Evolutionary conservation across 192 early-diverging fungal species (phyloP).

Genomic region (Backusella circina): DNA sequence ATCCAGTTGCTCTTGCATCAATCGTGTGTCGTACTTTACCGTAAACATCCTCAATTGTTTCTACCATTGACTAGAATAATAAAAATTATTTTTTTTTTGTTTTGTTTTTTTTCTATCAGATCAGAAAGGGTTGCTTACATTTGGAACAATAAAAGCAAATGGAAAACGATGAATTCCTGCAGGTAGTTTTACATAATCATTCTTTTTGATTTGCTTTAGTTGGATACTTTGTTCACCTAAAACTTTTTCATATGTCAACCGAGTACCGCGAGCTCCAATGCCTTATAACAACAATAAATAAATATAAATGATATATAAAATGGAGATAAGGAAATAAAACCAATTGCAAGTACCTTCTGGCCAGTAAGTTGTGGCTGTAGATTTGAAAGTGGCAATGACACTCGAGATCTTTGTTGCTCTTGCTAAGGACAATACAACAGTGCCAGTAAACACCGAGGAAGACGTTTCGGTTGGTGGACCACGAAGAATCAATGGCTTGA

Average conservation of each 20-base stretch:
- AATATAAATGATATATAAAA: not conserved
- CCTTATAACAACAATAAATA: too few relatives aligned
- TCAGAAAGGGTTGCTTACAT: conserved; percentile 7
- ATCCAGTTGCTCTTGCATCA: conserved; percentile 7
- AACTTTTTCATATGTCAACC: conserved; percentile 1
- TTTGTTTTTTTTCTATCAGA: not conserved
- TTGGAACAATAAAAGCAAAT: conserved; percentile 24
- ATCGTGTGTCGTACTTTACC: conserved; percentile 19
- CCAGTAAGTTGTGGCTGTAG: conserved; percentile 11
- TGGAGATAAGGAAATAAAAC: too few relatives aligned
- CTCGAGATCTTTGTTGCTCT: conserved; percentile 14
- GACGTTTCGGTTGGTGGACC: conserved; percentile 19
- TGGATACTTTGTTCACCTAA: conserved; percentile 14
- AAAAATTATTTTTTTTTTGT: not conserved
- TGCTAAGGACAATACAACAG: conserved; percentile 11
- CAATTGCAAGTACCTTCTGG: conserved; percentile 16
- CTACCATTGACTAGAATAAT: conserved; percentile 13
- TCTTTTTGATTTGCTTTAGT: conserved; percentile 3
- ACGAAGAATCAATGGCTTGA: conserved; percentile 25
- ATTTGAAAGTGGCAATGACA: conserved; percentile 15
- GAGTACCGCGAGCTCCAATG: conserved; percentile 12
- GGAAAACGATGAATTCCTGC: conserved; percentile 22
- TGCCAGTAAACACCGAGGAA: conserved; percentile 11
- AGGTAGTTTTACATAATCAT: not conserved
- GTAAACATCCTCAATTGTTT: conserved; percentile 26